Evolutionary conservation across 2,329 filamentous ascomycete species (phyloP).

Genomic region (Claviceps purpurea): DNA sequence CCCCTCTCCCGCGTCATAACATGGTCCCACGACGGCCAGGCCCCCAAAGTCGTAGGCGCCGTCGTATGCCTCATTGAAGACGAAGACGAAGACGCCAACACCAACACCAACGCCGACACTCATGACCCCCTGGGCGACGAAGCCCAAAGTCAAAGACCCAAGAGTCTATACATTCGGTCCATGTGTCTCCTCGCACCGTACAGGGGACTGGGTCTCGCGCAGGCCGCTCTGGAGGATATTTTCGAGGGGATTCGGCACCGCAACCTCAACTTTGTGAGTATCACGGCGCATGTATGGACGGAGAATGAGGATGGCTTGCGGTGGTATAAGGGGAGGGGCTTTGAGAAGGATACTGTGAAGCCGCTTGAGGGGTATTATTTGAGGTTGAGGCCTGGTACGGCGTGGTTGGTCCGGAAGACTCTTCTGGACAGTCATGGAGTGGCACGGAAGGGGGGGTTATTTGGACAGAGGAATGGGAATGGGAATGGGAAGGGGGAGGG

Average conservation of each 20-base stretch:
- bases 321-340: conserved; percentile 49
- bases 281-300: conserved; percentile 58
- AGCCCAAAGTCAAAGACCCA: conserved; percentile 16
- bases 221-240: conserved; percentile 42
- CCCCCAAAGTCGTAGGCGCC: conserved; percentile 43
- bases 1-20: conserved; percentile 48
- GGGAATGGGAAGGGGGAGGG: neutral
- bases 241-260: conserved; percentile 22
- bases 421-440: neutral
- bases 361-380: conserved; percentile 47
- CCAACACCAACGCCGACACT: conserved; percentile 3
- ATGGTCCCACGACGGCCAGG: conserved; percentile 32
- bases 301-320: conserved; percentile 48
- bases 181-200: conserved; percentile 51
- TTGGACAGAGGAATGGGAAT: neutral
- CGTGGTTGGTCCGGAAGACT: conserved; percentile 42
- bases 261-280: conserved; percentile 26
- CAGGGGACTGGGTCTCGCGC: conserved; percentile 43
- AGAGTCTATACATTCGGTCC: conserved; percentile 51
- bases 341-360: conserved; percentile 29
- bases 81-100: neutral
- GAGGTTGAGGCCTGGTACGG: conserved; percentile 46
- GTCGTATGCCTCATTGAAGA: conserved; percentile 48
- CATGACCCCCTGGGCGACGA: conserved; percentile 3
- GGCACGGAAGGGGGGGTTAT: neutral